phyloP scores from a whole-genome alignment of 2,329 filamentous ascomycete species.

The Sclerotinia glacialis region DNA sequence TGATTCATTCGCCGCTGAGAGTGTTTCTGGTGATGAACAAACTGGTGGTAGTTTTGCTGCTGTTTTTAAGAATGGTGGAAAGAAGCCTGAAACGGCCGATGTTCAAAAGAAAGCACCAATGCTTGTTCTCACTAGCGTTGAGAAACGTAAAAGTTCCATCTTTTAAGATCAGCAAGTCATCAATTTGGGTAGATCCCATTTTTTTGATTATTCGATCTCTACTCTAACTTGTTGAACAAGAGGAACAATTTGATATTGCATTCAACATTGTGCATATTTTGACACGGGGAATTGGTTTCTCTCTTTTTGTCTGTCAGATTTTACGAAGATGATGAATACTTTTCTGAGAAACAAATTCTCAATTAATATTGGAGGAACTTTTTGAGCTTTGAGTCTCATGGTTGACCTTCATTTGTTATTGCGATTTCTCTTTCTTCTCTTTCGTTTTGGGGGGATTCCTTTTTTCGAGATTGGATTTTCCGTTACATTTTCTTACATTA shows the following conservation, averaged over 20 bases:
- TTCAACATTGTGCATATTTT: constrained; percentile 41
- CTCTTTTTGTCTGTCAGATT: constrained; percentile 27
- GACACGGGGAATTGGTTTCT: constrained; percentile 18
- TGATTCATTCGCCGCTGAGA: constrained; percentile 58
- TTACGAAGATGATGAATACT: constrained; percentile 38
- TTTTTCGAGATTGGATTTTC: not conserved
- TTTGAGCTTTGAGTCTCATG: not conserved
- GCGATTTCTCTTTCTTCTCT: not conserved
- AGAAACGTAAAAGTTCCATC: constrained; percentile 79
- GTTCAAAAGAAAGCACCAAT: constrained; percentile 78
- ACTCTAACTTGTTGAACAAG: constrained; percentile 26
- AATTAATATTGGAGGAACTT: constrained; percentile 20
- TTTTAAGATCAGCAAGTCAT: constrained; percentile 45
- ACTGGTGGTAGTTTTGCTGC: constrained; percentile 63
- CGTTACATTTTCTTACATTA: not conserved
- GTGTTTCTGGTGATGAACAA: constrained; percentile 62
- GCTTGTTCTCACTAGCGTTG: constrained; percentile 81
- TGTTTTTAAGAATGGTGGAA: constrained; percentile 59
- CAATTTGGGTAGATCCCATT: constrained; percentile 39
- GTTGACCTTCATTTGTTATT: constrained; percentile 14
- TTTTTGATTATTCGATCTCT: constrained; percentile 36
- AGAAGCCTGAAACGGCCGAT: constrained; percentile 55
- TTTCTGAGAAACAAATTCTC: constrained; percentile 19
- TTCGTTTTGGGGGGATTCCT: not conserved
- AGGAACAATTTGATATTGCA: constrained; percentile 42